Conservation (phyloP, 257 asterid species). For the Oldenlandia corymbosa region DNA sequence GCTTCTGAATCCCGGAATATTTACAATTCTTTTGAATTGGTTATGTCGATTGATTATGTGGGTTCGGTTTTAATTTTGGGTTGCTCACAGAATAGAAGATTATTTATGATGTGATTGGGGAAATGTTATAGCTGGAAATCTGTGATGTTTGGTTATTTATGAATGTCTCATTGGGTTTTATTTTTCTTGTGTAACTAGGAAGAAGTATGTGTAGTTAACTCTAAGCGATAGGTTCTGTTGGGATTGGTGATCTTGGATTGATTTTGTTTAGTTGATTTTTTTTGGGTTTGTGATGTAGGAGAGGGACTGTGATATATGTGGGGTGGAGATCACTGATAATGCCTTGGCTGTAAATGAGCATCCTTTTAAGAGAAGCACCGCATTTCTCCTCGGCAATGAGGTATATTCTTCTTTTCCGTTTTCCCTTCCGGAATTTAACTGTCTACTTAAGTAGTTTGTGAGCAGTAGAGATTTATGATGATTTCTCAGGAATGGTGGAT, state of each 20-base stretch:
- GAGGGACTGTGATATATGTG: slow-evolving; percentile 85
- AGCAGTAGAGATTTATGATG: not conserved
- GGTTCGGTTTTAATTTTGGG: not conserved
- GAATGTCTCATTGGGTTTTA: not conserved
- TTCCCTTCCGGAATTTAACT: not conserved
- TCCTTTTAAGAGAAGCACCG: slow-evolving; percentile 89
- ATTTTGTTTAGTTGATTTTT: not conserved
- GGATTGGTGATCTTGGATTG: slow-evolving; percentile 1
- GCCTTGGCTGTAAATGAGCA: slow-evolving; percentile 71
- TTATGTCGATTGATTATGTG: not conserved
- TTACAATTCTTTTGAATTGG: no score
- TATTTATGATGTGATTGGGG: not conserved
- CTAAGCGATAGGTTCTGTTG: no score
- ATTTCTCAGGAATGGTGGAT: not conserved
- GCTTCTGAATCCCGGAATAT: no score
- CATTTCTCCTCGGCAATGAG: slow-evolving; percentile 97
- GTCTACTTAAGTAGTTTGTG: not conserved
- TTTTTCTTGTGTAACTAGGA: no score
- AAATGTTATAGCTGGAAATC: not conserved
- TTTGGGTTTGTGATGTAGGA: slow-evolving; percentile 39
- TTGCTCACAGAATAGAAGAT: not conserved
- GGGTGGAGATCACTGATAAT: slow-evolving; percentile 85
- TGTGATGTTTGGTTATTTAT: slow-evolving; percentile 6
- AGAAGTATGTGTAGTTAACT: no score
- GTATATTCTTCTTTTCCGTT: slow-evolving; percentile 22